Conservation (phyloP, 2,329 filamentous ascomycete species). For the Cladophialophora immunda region DNA sequence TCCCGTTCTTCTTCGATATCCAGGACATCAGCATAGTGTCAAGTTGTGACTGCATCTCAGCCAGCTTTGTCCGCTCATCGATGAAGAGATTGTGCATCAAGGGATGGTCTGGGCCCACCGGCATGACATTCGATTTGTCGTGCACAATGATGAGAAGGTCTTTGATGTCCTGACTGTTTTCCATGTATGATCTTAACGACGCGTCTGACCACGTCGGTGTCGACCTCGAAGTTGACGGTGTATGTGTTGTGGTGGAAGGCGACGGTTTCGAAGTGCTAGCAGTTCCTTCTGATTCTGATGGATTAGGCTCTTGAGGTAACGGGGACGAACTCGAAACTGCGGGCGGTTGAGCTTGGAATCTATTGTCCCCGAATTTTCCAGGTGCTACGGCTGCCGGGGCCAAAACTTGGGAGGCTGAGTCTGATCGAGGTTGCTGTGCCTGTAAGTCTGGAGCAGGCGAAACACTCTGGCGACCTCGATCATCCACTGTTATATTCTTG, state of each 20-base stretch:
- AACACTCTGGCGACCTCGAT: conserved; percentile 28
- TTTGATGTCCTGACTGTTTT: conserved; percentile 85
- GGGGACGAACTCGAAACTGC: conserved; percentile 24
- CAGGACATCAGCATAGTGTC: conserved; percentile 87
- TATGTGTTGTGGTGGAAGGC: conserved; percentile 59
- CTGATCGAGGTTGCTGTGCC: conserved; percentile 63
- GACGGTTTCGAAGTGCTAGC: conserved; percentile 43
- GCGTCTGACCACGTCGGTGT: conserved; percentile 84
- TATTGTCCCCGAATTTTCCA: conserved; percentile 74
- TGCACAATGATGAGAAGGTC: conserved; percentile 92
- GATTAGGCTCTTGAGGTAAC: conserved; percentile 44
- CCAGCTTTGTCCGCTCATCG: conserved; percentile 84
- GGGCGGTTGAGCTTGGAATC: conserved; percentile 72
- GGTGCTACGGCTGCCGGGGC: conserved; percentile 28
- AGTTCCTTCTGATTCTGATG: conserved; percentile 45
- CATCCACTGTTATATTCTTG: conserved; percentile 27
- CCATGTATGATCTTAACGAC: conserved; percentile 86
- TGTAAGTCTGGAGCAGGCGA: conserved; percentile 32
- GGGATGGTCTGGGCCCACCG: conserved; percentile 84
- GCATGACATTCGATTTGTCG: conserved; percentile 84
- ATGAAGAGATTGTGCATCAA: conserved; percentile 81
- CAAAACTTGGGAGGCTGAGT: conserved; percentile 67
- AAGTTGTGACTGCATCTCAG: conserved; percentile 87
- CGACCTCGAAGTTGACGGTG: conserved; percentile 62
- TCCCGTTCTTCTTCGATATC: conserved; percentile 61